A percentile compares a stretch with the other conserved stretches of the same genome.
phyloP scores from a whole-genome alignment of 768 basidiomycete genomes.

The Amanita inopinata region DNA sequence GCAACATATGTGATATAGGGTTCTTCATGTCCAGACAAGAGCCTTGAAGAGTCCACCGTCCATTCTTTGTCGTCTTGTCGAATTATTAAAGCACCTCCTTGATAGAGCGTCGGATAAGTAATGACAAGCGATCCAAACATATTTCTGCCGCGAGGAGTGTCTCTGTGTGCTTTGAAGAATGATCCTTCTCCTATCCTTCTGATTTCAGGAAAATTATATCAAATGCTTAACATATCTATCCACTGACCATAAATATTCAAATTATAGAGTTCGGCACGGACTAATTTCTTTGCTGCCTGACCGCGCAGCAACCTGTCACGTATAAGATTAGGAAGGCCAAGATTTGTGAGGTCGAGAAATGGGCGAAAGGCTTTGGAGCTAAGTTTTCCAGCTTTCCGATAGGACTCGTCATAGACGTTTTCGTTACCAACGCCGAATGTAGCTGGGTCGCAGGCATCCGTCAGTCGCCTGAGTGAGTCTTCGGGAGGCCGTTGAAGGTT shows the following conservation, averaged over 20 bases:
- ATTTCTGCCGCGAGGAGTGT: constrained; percentile 30
- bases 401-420: constrained; percentile 19
- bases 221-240: no score
- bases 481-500: background rate
- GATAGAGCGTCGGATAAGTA: constrained; percentile 33
- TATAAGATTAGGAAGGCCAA: constrained; percentile 11
- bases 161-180: no score
- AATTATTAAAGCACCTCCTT: constrained; percentile 34
- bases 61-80: constrained; percentile 24
- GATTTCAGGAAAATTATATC: background rate
- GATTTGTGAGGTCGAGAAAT: constrained; percentile 12
- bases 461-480: background rate
- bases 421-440: constrained; percentile 18
- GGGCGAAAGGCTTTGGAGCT: constrained; percentile 14
- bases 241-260: constrained; percentile 28
- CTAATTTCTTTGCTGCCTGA: constrained; percentile 6
- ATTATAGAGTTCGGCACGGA: constrained; percentile 24
- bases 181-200: constrained; percentile 23
- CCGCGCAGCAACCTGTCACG: constrained; percentile 13
- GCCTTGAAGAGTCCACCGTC: constrained; percentile 27
- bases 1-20: constrained; percentile 25
- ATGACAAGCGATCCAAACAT: constrained; percentile 47
- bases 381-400: constrained; percentile 19
- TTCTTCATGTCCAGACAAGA: constrained; percentile 3
- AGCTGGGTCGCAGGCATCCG: constrained; percentile 15